phyloP scores from a whole-genome alignment of 2,329 filamentous ascomycete species.

The Drechslerella dactyloides region DNA sequence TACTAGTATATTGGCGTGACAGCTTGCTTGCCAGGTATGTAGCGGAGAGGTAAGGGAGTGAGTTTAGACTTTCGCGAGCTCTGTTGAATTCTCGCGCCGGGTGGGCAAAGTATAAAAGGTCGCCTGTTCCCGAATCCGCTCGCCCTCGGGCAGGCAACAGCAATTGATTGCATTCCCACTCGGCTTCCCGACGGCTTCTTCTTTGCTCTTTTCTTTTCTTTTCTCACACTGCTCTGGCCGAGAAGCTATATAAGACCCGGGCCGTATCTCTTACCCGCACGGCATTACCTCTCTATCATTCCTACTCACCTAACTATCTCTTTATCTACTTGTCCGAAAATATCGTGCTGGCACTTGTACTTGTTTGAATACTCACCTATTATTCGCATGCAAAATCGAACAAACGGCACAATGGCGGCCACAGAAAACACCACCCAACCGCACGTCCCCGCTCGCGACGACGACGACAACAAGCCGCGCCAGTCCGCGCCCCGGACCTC shows the following conservation, averaged over 20 bases:
- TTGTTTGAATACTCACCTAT: too few species aligned
- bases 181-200: neutral
- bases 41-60: too few species aligned
- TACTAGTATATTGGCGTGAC: neutral
- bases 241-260: too few species aligned
- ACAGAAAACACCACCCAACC: neutral
- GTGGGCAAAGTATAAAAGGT: neutral
- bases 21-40: neutral
- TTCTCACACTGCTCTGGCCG: neutral
- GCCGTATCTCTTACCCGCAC: too few species aligned
- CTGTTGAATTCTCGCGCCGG: neutral
- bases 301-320: too few species aligned
- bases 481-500: conserved; percentile 13
- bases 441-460: neutral
- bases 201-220: neutral
- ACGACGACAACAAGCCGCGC: conserved; percentile 9
- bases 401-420: neutral
- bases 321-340: too few species aligned
- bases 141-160: conserved; percentile 4
- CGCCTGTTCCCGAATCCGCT: conserved; percentile 8
- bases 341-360: too few species aligned
- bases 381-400: too few species aligned
- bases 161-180: neutral
- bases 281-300: too few species aligned
- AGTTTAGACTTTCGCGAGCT: conserved; percentile 4